These are phyloP conservation scores for Truncatella angustata DNA, from an alignment of 2,329 filamentous ascomycete species.

Conservation along the genomic window DNA sequence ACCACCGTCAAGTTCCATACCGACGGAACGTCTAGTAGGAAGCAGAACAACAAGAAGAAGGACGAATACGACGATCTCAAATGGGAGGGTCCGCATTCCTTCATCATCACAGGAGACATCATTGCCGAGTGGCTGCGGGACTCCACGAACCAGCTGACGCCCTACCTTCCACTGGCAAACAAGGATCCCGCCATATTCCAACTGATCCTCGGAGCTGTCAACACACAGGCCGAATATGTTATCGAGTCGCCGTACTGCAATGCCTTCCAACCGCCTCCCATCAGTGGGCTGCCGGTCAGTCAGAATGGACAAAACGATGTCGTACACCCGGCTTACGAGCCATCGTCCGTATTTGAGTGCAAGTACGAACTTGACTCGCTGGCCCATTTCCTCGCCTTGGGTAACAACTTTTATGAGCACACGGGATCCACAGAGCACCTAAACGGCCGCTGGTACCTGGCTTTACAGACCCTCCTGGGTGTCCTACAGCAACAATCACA, in stretches of 20 bases:
- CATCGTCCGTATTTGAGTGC: slow-evolving; percentile 87
- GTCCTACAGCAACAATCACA: slow-evolving; percentile 77
- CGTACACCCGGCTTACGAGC: slow-evolving; percentile 86
- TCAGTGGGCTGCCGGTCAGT: slow-evolving; percentile 69
- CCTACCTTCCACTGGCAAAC: slow-evolving; percentile 82
- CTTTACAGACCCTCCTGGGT: slow-evolving; percentile 69
- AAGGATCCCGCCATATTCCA: slow-evolving; percentile 76
- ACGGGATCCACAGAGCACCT: slow-evolving; percentile 78
- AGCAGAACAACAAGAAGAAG: slow-evolving; percentile 43
- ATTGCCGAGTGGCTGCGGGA: slow-evolving; percentile 91
- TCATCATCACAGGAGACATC: slow-evolving; percentile 85
- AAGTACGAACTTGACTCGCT: slow-evolving; percentile 98
- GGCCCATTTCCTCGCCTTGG: slow-evolving; percentile 82
- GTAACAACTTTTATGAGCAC: slow-evolving; percentile 81
- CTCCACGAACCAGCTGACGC: slow-evolving; percentile 88
- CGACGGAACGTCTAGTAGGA: slow-evolving; percentile 48
- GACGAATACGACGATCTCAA: slow-evolving; percentile 51
- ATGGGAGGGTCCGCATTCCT: slow-evolving; percentile 86
- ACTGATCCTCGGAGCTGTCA: slow-evolving; percentile 88
- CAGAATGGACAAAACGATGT: slow-evolving; percentile 78
- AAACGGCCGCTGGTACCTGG: slow-evolving; percentile 73
- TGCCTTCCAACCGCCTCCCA: slow-evolving; percentile 91
- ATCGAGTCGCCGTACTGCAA: slow-evolving; percentile 97
- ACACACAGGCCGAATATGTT: slow-evolving; percentile 92
- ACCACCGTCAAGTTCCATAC: slow-evolving; percentile 89